These are phyloP conservation scores for Pyrenophora seminiperda DNA, from an alignment of 2,329 filamentous ascomycete species.

Conservation along the genomic window DNA sequence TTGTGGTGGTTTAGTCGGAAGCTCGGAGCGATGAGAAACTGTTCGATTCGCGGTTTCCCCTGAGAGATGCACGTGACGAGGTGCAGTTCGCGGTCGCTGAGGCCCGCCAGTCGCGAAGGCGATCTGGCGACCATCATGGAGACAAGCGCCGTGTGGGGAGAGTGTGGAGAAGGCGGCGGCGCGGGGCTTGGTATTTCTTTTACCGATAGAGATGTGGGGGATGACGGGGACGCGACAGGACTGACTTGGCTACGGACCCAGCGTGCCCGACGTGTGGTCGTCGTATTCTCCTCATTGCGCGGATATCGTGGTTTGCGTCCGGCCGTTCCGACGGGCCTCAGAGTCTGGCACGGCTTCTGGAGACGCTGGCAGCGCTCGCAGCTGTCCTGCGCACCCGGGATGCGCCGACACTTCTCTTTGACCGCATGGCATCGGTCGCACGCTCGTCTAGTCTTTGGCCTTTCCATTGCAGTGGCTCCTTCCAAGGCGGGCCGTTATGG, in stretches of 20 bases:
- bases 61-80: constrained; percentile 6
- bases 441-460: constrained; percentile 6
- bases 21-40: constrained; percentile 9
- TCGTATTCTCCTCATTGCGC: neutral
- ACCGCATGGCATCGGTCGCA: constrained; percentile 14
- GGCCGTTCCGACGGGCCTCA: constrained; percentile 9
- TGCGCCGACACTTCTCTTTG: constrained; percentile 11
- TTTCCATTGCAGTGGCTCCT: constrained; percentile 9
- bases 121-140: constrained; percentile 4
- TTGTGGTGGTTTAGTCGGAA: constrained; percentile 10
- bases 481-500: constrained; percentile 3
- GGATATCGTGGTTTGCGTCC: constrained; percentile 13
- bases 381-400: constrained; percentile 7
- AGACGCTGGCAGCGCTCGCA: constrained; percentile 16
- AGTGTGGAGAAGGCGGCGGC: no score
- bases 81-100: constrained; percentile 10
- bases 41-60: constrained; percentile 7
- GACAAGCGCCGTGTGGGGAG: neutral
- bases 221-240: neutral
- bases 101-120: neutral
- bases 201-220: neutral
- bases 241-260: constrained; percentile 1
- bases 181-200: neutral
- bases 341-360: constrained; percentile 6
- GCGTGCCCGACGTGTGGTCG: neutral